These are phyloP conservation scores for Lepidium aucheri DNA, from an alignment of 345 rosid species.

Conservation along the genomic window DNA sequence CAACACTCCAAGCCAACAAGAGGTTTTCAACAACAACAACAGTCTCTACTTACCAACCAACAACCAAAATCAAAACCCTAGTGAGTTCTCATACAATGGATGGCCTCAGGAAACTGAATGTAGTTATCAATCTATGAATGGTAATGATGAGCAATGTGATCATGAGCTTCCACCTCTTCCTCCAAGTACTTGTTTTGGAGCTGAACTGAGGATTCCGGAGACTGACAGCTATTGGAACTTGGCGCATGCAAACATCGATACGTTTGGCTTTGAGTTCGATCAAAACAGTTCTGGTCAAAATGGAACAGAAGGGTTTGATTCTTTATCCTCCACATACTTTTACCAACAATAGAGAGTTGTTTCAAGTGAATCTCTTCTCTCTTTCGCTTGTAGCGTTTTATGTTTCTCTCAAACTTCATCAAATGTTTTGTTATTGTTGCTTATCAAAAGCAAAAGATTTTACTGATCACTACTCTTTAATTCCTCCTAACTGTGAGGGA, in stretches of 20 bases:
- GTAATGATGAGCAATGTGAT: slow-evolving; percentile 29
- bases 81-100: slow-evolving; percentile 21
- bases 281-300: slow-evolving; percentile 11
- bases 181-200: slow-evolving; percentile 48
- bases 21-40: slow-evolving; percentile 4
- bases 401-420: slow-evolving; percentile 2
- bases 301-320: slow-evolving; percentile 12
- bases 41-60: not conserved
- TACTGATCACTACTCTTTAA: not conserved
- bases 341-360: slow-evolving; percentile 12
- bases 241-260: slow-evolving; percentile 1
- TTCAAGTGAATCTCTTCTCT: not conserved
- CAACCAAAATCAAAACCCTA: slow-evolving; percentile 24
- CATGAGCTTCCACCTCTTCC: slow-evolving; percentile 86
- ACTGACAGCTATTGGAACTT: slow-evolving; percentile 21
- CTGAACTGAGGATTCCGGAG: slow-evolving; percentile 29
- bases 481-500: too few relatives aligned
- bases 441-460: slow-evolving; percentile 6
- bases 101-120: slow-evolving; percentile 30
- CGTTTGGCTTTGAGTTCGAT: slow-evolving; percentile 10
- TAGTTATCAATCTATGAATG: slow-evolving; percentile 30
- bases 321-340: slow-evolving; percentile 5
- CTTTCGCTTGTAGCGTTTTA: not conserved
- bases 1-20: slow-evolving; percentile 24
- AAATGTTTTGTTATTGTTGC: not conserved